A percentile compares a stretch with the other conserved stretches of the same genome.
Conservation (phyloP, 2,329 filamentous ascomycete genomes). For the Geosmithia putterillii region DNA sequence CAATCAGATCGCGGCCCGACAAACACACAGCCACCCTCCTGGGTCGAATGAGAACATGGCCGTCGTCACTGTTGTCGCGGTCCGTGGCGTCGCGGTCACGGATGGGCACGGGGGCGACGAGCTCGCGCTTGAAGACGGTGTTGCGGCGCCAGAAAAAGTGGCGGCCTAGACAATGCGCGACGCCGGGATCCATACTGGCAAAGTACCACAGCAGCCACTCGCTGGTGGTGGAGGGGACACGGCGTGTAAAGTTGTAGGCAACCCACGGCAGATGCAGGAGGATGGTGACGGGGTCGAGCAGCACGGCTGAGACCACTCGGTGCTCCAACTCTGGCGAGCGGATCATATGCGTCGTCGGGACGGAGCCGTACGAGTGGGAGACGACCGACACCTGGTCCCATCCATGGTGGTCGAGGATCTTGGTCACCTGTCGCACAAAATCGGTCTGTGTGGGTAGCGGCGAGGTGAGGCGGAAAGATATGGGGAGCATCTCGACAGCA, state of each 20-base stretch:
- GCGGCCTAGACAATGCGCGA: conserved; percentile 49
- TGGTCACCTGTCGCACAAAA: conserved; percentile 42
- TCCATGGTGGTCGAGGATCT: conserved; percentile 43
- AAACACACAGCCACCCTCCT: conserved; percentile 43
- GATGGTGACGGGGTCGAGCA: conserved; percentile 52
- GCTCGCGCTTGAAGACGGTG: conserved; percentile 56
- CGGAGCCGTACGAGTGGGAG: conserved; percentile 53
- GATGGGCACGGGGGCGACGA: conserved; percentile 18
- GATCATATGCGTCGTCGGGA: conserved; percentile 50
- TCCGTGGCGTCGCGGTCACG: not conserved
- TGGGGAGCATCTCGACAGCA: conserved; percentile 51
- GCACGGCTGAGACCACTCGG: conserved; percentile 33
- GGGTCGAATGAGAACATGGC: conserved; percentile 7
- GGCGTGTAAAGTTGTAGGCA: conserved; percentile 57
- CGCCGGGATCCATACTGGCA: conserved; percentile 53
- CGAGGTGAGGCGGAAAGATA: conserved; percentile 49
- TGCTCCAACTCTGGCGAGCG: conserved; percentile 31
- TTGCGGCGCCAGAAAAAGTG: conserved; percentile 65
- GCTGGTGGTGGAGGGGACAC: conserved; percentile 42
- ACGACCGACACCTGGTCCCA: conserved; percentile 47
- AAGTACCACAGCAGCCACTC: conserved; percentile 63
- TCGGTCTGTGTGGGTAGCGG: conserved; percentile 36
- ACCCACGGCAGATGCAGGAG: conserved; percentile 58
- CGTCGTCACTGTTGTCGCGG: not conserved
- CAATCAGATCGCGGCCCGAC: conserved; percentile 50